phyloP scores from a whole-genome alignment of 495 filamentous ascomycete species.

The Hypoxylon perforatum region DNA sequence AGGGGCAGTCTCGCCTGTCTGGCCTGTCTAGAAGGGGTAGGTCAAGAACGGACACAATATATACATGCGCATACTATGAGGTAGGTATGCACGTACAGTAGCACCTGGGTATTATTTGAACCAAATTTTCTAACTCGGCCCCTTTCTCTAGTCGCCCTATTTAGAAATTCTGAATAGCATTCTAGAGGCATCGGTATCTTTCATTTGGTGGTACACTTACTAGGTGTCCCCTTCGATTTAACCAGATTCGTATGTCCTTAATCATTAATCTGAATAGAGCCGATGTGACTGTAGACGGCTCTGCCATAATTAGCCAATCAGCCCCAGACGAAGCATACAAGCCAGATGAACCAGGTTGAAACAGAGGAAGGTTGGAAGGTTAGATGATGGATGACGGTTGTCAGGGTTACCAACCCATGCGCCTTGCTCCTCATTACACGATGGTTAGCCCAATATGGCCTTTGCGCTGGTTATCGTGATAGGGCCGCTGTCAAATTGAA shows the following conservation, averaged over 20 bases:
- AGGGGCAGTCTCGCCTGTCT: not conserved
- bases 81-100: not conserved
- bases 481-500: constrained; percentile 40
- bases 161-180: not conserved
- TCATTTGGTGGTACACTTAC: constrained; percentile 17
- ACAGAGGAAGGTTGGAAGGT: constrained; percentile 11
- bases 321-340: constrained; percentile 15
- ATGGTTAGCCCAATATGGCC: constrained; percentile 22
- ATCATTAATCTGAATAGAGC: constrained; percentile 31
- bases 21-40: constrained; percentile 16
- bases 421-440: constrained; percentile 21
- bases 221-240: constrained; percentile 35
- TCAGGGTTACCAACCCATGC: constrained; percentile 39
- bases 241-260: constrained; percentile 26
- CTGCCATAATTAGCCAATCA: constrained; percentile 38
- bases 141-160: constrained; percentile 7
- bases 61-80: too few relatives aligned
- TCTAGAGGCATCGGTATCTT: constrained; percentile 9
- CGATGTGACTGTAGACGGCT: constrained; percentile 29
- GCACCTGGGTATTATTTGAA: constrained; percentile 5
- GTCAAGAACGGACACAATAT: too few relatives aligned
- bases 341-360: constrained; percentile 21
- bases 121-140: constrained; percentile 28
- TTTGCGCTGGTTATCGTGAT: constrained; percentile 42
- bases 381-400: constrained; percentile 22